Base-by-base conservation (phyloP, 805 yeast genomes). In the Tetrapisispora taiwanensis region DNA sequence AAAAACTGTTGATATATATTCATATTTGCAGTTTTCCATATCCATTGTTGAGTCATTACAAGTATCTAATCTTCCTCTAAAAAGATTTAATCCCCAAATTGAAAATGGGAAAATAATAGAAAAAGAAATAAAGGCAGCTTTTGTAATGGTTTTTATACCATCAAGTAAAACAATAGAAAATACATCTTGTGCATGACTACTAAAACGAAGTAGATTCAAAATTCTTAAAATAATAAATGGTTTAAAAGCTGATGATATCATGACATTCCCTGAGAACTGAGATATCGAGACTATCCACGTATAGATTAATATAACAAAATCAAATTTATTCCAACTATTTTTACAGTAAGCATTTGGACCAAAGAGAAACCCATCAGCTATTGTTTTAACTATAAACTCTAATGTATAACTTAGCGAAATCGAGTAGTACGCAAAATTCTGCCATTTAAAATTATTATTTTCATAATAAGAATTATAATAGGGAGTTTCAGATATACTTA, bases 301-400 rank as follows among this genome's bases (percentile, higher is more conserved):
- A 27, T 40, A 40, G 2, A 24, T 9, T 8, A 40, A 9, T 12
- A 40, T 9, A 13, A 33, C 19, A 14, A 40, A 40, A 26, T 40
- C 43, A 17, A 40, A 13, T 33, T 18, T 33, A 33, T 40, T 40
- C 43, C 43, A 40, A n/a, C 14, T 5, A 40, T 33, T 33, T 26
- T 32, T 40, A 12, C 17, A 15, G 14, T 40, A 40, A n/a, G 43
- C 37, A 17, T 40, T 40, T 3, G 37, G 37, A 8, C 36, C 30
- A 40, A 30, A 33, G 15, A 40, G 6, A 26, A 40, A 40, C 15
- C 43, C 43, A 27, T 40, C 43, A 1, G 43, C 43, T 17, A 40
- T 27, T 12, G 43, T 40, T 17, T 26, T 40, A 4, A 40, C 26
- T 5, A 33, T 5, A 27, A 40, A 40, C 26, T 40, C 43, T 4